phyloP scores from a whole-genome alignment of 768 basidiomycete species.

The Mrakia blollopis region DNA sequence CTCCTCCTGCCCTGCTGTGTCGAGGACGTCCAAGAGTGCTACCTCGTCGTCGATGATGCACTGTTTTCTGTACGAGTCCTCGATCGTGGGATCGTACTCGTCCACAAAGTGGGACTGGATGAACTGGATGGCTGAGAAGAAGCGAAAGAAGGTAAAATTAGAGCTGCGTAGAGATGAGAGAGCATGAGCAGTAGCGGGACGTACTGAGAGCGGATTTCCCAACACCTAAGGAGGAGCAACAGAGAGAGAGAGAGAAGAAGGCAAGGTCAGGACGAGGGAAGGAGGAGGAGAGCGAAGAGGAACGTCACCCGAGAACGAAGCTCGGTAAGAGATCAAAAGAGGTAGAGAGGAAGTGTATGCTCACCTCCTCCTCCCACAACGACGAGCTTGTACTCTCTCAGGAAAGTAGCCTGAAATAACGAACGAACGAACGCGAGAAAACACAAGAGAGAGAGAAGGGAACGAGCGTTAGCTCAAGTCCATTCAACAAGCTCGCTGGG shows the following conservation, averaged over 20 bases:
- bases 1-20: constrained; percentile 97
- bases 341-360: not conserved
- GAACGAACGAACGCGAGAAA: too few species aligned
- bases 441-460: too few species aligned
- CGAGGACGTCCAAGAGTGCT: constrained; percentile 91
- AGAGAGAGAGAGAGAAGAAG: not conserved
- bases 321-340: not conserved
- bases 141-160: not conserved
- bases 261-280: too few species aligned
- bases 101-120: constrained; percentile 81
- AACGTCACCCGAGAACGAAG: not conserved
- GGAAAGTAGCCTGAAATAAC: constrained; percentile 46
- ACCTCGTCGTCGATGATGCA: constrained; percentile 98
- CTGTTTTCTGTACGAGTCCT: constrained; percentile 98
- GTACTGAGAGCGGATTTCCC: constrained; percentile 53
- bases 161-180: too few species aligned
- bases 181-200: not conserved
- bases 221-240: constrained; percentile 50
- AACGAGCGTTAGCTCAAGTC: too few species aligned
- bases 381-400: constrained; percentile 96
- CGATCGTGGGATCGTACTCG: constrained; percentile 93
- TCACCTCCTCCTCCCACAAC: constrained; percentile 96
- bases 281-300: not conserved
- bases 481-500: too few species aligned
- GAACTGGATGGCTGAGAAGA: constrained; percentile 82